Conservation (phyloP, 106 monocot species). For the Apostasia ramifera region DNA sequence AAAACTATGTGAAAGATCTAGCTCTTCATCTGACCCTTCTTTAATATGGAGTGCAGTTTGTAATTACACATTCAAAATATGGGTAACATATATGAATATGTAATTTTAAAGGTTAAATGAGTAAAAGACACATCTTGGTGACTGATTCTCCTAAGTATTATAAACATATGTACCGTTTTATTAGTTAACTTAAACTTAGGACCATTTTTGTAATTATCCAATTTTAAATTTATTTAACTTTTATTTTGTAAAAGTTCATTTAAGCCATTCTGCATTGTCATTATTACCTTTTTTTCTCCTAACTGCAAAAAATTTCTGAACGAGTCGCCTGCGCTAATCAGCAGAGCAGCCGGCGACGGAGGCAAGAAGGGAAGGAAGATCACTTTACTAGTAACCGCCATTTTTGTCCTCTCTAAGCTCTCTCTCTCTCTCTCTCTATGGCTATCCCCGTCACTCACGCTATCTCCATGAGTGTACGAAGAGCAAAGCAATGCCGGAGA, state of each 20-base stretch:
- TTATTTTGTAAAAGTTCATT: background rate
- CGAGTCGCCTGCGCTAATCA: background rate
- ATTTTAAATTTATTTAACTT: too few relatives aligned
- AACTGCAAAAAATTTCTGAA: constrained; percentile 3
- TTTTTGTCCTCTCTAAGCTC: background rate
- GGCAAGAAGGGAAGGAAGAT: constrained; percentile 1
- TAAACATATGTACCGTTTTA: too few relatives aligned
- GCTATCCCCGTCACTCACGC: background rate
- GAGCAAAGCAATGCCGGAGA: background rate
- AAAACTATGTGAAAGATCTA: too few relatives aligned
- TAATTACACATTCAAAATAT: too few relatives aligned
- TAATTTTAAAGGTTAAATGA: too few relatives aligned
- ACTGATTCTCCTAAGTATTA: too few relatives aligned
- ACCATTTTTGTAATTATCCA: too few relatives aligned
- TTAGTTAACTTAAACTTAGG: too few relatives aligned
- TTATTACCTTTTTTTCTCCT: constrained; percentile 1
- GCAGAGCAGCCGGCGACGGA: constrained; percentile 5
- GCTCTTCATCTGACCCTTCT: too few relatives aligned
- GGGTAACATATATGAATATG: too few relatives aligned
- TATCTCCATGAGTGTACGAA: constrained; percentile 8
- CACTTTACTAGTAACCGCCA: constrained; percentile 3
- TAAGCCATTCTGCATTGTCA: background rate
- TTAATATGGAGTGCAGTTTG: too few relatives aligned
- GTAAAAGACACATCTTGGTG: too few relatives aligned
- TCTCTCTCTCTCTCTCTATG: constrained; percentile 5